These are phyloP conservation scores for Gamsiella multidivaricata DNA, from an alignment of 192 early-diverging fungal genomes.

Conservation along the genomic window DNA sequence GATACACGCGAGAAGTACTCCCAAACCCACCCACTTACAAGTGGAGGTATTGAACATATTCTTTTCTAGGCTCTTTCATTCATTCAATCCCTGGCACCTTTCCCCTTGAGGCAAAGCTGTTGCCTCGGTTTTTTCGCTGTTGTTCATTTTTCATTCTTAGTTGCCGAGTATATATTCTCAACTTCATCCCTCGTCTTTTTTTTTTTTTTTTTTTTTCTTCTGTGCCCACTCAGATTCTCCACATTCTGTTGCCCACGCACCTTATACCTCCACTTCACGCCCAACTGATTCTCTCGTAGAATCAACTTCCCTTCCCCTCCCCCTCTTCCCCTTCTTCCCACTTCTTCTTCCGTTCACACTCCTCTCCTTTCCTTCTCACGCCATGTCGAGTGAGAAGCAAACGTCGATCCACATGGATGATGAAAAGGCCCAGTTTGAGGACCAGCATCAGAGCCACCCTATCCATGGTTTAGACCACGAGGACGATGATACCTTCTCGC, in stretches of 20 bases:
- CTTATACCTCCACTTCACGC: background rate
- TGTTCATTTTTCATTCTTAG: no score
- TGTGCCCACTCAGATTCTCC: constrained; percentile 23
- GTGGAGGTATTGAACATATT: no score
- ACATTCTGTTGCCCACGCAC: constrained; percentile 24
- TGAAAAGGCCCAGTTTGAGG: constrained; percentile 8
- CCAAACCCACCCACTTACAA: background rate
- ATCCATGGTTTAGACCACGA: constrained; percentile 15
- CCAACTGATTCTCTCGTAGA: constrained; percentile 12
- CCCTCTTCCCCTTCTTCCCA: background rate
- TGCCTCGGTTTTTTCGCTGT: no score
- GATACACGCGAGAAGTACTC: constrained; percentile 1
- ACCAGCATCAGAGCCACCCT: background rate
- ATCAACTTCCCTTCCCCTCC: background rate
- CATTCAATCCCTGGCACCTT: background rate
- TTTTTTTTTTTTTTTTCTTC: constrained; percentile 23
- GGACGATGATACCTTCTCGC: constrained; percentile 18
- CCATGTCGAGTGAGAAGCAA: constrained; percentile 13
- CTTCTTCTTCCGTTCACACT: background rate
- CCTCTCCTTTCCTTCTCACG: background rate
- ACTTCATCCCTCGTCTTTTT: constrained; percentile 26
- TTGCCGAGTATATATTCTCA: constrained; percentile 35
- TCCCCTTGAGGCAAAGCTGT: no score
- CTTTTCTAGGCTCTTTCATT: background rate
- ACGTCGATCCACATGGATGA: constrained; percentile 23